A percentile compares a stretch with the other conserved stretches of the same genome.
phyloP scores from a whole-genome alignment of 2,329 filamentous ascomycete genomes.

The Mycosphaerella sp. region DNA sequence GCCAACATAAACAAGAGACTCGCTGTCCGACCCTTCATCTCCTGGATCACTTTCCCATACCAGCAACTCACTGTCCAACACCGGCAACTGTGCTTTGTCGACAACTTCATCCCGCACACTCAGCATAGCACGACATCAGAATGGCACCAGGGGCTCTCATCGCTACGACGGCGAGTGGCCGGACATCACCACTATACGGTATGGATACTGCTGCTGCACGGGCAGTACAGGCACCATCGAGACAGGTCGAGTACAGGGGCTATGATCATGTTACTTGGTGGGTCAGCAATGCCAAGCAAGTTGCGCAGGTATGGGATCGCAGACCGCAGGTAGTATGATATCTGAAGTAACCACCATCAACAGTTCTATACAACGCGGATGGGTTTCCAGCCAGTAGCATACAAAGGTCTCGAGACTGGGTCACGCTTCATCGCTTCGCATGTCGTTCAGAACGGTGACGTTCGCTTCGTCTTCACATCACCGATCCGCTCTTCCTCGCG shows the following conservation, averaged over 20 bases:
- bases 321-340: no score
- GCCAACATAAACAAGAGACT: slow-evolving; percentile 5
- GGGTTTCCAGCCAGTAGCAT: slow-evolving; percentile 77
- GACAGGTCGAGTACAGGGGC: slow-evolving; percentile 55
- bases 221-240: slow-evolving; percentile 9
- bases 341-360: not conserved
- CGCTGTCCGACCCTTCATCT: not conserved
- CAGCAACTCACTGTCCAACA: not conserved
- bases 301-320: slow-evolving; percentile 47
- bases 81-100: not conserved
- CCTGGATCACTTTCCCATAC: not conserved
- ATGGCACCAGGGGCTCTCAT: slow-evolving; percentile 38
- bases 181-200: slow-evolving; percentile 23
- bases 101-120: not conserved
- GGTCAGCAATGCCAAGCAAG: slow-evolving; percentile 95
- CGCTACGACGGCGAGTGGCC: slow-evolving; percentile 29
- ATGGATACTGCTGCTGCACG: slow-evolving; percentile 11
- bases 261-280: slow-evolving; percentile 96
- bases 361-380: slow-evolving; percentile 80
- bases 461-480: slow-evolving; percentile 79
- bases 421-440: slow-evolving; percentile 75
- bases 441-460: slow-evolving; percentile 68
- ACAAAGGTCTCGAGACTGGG: slow-evolving; percentile 82
- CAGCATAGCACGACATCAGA: slow-evolving; percentile 5
- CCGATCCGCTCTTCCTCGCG: slow-evolving; percentile 55